phyloP scores from a whole-genome alignment of 2,329 filamentous ascomycete genomes.

The Apiospora kogelbergensis region DNA sequence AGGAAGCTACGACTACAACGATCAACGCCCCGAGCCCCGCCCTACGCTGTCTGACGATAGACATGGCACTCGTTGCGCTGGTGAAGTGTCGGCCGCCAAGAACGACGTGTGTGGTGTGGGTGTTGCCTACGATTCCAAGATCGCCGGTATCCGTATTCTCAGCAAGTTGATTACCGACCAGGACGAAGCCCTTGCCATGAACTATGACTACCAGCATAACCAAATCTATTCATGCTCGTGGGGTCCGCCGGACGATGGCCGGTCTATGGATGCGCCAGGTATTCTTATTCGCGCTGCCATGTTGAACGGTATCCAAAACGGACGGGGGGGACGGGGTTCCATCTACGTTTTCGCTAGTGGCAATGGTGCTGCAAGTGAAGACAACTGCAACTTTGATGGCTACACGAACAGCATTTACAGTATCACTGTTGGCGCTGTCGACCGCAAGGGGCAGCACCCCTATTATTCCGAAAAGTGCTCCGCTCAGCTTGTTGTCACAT shows the following conservation, averaged over 20 bases:
- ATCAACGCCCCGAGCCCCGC: slow-evolving; percentile 73
- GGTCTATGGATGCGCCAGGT: slow-evolving; percentile 90
- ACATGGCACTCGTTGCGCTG: slow-evolving; percentile 92
- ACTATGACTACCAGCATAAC: slow-evolving; percentile 87
- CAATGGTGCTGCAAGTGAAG: slow-evolving; percentile 81
- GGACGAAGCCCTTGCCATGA: slow-evolving; percentile 90
- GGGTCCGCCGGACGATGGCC: slow-evolving; percentile 92
- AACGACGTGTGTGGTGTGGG: slow-evolving; percentile 96
- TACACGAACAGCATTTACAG: slow-evolving; percentile 99
- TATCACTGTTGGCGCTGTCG: slow-evolving; percentile 92
- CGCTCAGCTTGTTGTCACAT: slow-evolving; percentile 92
- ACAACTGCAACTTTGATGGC: slow-evolving; percentile 99
- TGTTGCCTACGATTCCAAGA: slow-evolving; percentile 87
- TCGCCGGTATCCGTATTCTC: slow-evolving; percentile 89
- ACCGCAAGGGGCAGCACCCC: slow-evolving; percentile 82
- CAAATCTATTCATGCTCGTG: slow-evolving; percentile 99
- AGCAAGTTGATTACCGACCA: slow-evolving; percentile 88
- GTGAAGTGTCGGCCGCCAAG: slow-evolving; percentile 87
- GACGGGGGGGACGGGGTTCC: slow-evolving; percentile 78
- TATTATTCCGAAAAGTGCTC: slow-evolving; percentile 98
- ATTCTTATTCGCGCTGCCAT: slow-evolving; percentile 87
- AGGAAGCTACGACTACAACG: slow-evolving; percentile 96
- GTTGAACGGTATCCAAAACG: slow-evolving; percentile 87
- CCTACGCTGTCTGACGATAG: slow-evolving; percentile 82
- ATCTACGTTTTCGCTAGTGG: slow-evolving; percentile 97